These are phyloP conservation scores for Colletotrichum ledebouriae DNA, from an alignment of 2,329 filamentous ascomycete genomes.

Conservation along the genomic window DNA sequence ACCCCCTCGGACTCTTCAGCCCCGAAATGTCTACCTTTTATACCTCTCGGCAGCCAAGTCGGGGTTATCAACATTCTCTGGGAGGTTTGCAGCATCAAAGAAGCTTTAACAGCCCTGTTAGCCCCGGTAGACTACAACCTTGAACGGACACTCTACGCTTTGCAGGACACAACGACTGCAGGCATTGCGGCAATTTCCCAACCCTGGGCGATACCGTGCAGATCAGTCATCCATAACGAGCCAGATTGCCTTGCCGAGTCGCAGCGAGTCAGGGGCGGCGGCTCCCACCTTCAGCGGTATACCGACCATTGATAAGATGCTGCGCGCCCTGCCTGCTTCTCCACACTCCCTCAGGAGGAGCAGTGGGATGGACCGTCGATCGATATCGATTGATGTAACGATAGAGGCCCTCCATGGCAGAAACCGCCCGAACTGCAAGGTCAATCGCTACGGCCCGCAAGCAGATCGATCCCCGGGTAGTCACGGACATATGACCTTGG, in stretches of 20 bases:
- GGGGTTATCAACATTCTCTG: background rate
- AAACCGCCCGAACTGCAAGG: slow-evolving; percentile 5
- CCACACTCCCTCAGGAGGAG: background rate
- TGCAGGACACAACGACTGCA: background rate
- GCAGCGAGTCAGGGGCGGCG: too few relatives aligned
- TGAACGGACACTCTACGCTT: background rate
- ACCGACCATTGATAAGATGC: slow-evolving; percentile 6
- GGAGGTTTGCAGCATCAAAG: background rate
- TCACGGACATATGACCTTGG: background rate
- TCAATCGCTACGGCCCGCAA: slow-evolving; percentile 18
- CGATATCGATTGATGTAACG: background rate
- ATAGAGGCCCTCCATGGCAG: background rate
- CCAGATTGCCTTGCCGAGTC: too few relatives aligned
- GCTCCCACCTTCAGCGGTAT: background rate
- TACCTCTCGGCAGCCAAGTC: background rate
- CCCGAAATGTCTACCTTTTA: background rate
- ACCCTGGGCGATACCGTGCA: background rate
- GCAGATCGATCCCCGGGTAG: slow-evolving; percentile 22
- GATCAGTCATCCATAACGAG: background rate
- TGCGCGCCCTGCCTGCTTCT: background rate
- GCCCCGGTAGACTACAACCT: slow-evolving; percentile 12
- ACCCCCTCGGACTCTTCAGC: background rate
- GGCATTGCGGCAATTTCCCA: background rate
- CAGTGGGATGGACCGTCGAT: background rate
- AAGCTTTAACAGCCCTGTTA: background rate